A percentile compares a stretch with the other conserved stretches of the same genome.
Conservation (phyloP, 2,329 filamentous ascomycete genomes). For the Curvularia sp. region DNA sequence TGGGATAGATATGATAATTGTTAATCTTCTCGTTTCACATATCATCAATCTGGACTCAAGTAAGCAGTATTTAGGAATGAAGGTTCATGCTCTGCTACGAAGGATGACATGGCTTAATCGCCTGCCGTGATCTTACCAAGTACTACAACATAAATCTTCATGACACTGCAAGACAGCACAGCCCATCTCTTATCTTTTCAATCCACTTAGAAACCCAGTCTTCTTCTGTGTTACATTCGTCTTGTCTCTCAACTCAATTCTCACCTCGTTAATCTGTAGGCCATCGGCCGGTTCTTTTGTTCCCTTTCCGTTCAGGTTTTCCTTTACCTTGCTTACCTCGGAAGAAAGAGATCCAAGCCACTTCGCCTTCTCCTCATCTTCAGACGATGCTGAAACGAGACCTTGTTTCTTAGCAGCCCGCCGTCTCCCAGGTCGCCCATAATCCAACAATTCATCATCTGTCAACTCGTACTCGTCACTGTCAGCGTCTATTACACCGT, state of each 20-base stretch:
- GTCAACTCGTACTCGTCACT: not conserved
- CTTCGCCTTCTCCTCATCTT: not conserved
- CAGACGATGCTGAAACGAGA: not conserved
- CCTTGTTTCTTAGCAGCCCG: not conserved
- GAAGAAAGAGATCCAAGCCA: not conserved
- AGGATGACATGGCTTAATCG: not conserved
- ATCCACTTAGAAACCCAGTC: not conserved
- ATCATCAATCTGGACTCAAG: not conserved
- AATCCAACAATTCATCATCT: slow-evolving; percentile 4
- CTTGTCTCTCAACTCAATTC: too few species aligned
- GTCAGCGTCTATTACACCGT: not conserved
- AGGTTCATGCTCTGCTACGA: not conserved
- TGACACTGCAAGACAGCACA: too few species aligned
- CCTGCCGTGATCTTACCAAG: not conserved
- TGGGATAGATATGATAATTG: not conserved
- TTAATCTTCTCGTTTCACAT: not conserved
- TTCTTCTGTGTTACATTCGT: not conserved
- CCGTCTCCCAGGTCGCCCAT: slow-evolving; percentile 4
- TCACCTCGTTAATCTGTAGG: too few species aligned
- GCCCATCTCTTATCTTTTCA: too few species aligned
- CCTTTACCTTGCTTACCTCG: not conserved
- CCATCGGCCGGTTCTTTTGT: not conserved
- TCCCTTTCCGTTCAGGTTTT: not conserved
- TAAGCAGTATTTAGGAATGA: not conserved
- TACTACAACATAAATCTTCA: too few species aligned